phyloP scores from a whole-genome alignment of 371 early-diverging fungal genomes.

The Lichtheimia ornata region DNA sequence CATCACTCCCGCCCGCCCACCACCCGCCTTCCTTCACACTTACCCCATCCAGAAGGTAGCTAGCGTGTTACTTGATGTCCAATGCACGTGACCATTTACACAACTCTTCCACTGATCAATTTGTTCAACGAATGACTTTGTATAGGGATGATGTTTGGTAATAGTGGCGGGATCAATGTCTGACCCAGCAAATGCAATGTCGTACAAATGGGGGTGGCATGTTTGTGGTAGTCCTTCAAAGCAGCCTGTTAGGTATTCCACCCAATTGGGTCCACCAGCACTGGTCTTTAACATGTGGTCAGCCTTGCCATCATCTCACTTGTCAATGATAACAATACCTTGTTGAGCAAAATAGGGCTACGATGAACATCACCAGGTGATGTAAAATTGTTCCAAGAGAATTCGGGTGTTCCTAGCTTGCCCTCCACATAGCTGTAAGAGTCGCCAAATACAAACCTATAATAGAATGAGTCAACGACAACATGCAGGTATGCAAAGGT shows the following conservation, averaged over 20 bases:
- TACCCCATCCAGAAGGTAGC: slow-evolving; percentile 21
- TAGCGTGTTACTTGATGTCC: slow-evolving; percentile 10
- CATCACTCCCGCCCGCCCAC: neutral
- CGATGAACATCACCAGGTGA: slow-evolving; percentile 1
- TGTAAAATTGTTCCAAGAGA: slow-evolving; percentile 16
- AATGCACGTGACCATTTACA: slow-evolving; percentile 3
- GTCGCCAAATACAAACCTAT: slow-evolving; percentile 18
- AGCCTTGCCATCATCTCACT: neutral
- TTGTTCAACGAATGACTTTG: slow-evolving; percentile 12
- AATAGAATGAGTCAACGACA: neutral
- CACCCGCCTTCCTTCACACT: no score
- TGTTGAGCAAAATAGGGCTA: slow-evolving; percentile 12
- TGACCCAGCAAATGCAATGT: slow-evolving; percentile 19
- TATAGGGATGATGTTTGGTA: slow-evolving; percentile 9
- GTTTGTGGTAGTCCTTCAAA: slow-evolving; percentile 12
- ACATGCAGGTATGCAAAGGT: neutral
- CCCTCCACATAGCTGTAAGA: slow-evolving; percentile 17
- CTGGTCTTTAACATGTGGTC: slow-evolving; percentile 6
- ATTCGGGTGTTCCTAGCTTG: slow-evolving; percentile 4
- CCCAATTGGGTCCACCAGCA: slow-evolving; percentile 16
- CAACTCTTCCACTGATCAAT: slow-evolving; percentile 10
- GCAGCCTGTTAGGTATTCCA: slow-evolving; percentile 13
- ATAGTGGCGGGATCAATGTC: slow-evolving; percentile 10
- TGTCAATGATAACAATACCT: neutral
- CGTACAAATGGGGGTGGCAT: slow-evolving; percentile 9